Evolutionary conservation across 2,329 filamentous ascomycete genomes (phyloP), one percentile per base, ranked within the genome.

Genomic region (Sporothrix globosa): DNA sequence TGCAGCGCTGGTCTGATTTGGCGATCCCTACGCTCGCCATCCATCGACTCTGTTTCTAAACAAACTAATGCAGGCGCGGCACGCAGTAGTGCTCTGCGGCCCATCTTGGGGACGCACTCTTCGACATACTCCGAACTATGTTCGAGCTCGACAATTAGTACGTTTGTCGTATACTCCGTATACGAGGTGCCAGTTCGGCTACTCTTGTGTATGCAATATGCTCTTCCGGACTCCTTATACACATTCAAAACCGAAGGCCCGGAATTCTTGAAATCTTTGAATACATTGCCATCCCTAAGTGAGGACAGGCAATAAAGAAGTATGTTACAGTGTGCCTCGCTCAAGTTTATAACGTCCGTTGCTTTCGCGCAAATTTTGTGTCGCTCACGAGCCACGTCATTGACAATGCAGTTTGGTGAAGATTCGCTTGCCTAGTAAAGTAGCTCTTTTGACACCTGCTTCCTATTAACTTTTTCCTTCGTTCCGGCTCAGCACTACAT

Each of bases 1-100:
- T 44, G 56, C 56, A 39, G 56, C 30, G 34, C 9, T 60, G 30
- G 56, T 60, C 30, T 60, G 30, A 10, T 60, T 60, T 34, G 56
- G 56, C 39, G 56, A 61, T 61, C 56, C 39, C 56, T 41, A 17
- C 34, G 19, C 41, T 44, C 17, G 53, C 54, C 54, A 21, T 58
- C 54, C 19, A 41, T 44, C 21, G 41, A n/a, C 44, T 48, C 5
- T 50, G 6, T 19, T 50, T 27, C 17, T 46, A 24, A 44, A 46
- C 17, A 24, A 44, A 46, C 61, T 65, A 65, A 65, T 65, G 61
- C 44, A 50, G 24, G 44, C 61, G 61, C 61, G 61, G 61, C 61
- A 65, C 61, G 46, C 27, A 34, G 58, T 63, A 58, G 58, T 27
- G 24, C 39, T 24, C n/a, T 63, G 39, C 17, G 41, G 58, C n/a